Evolutionary conservation across 2,329 filamentous ascomycete species (phyloP), one percentile per base, ranked within the genome.

Genomic region (Pseudodiploospora longispora): DNA sequence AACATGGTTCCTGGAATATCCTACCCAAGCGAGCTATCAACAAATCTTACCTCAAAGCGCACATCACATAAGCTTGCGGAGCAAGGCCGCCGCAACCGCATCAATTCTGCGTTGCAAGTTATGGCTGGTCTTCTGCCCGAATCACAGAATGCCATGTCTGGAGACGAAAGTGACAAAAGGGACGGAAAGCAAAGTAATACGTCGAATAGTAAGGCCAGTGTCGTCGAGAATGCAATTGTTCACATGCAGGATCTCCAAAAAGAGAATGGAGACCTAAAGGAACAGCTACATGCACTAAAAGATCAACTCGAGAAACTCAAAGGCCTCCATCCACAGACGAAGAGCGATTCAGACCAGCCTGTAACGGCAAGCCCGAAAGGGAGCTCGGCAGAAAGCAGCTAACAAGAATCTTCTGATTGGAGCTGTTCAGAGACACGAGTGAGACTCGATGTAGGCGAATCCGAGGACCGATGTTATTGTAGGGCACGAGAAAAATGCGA

Each of bases 61-160:
- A 97, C 93, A 2, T 95, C 89, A 36, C 93, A 98, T 69, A 98
- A 98, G 66, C 87, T 98, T 52, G 93, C 93, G 12, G 93, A 98
- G 66, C 93, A 98, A 68, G 93, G 93, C 6, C 82, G 93, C 39
- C 76, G 93, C 47, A 97, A 98, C 60, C 81, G 93, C 39, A 97
- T 98, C 66, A 98, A 98, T 61, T 85, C 83, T 43, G 93, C 93
- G 1, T 71, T 98, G 27, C 87, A 91, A 55, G 85, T 96, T 62
- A 95, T 98, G 63, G 89, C 93, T 41, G 76, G 82, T 0, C 72
- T 98, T 3, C 70, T 98, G n/a, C 91, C 93, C 0, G 77, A 65
- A 3, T 19, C 38, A 52, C 64, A 67, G 37, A 66, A 62, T 41
- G 68, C 61, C 40, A 68, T 59, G 27, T 61, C 57, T 10, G 63